phyloP scores from a whole-genome alignment of 1,284 basidiomycete genomes.

The Erythrobasidium hasegawianum region DNA sequence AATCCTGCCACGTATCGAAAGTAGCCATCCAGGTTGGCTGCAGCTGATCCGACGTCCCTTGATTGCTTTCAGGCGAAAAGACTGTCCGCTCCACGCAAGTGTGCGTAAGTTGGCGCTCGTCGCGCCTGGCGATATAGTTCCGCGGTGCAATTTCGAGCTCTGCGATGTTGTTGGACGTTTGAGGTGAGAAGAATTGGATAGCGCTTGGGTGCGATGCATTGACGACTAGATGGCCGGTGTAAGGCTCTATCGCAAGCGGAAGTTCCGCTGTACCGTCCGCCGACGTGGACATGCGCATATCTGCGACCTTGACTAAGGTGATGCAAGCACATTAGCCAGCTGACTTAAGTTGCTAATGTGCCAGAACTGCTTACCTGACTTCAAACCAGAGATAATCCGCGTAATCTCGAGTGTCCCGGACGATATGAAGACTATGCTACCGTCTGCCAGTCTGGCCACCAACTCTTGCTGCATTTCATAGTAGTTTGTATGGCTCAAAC shows the following conservation, averaged over 20 bases:
- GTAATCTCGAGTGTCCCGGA: conserved; percentile 67
- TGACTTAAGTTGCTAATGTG: not conserved
- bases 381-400: conserved; percentile 73
- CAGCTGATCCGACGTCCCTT: not conserved
- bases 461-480: conserved; percentile 69
- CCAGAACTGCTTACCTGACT: conserved; percentile 66
- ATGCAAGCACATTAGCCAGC: not conserved
- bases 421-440: conserved; percentile 72
- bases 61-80: conserved; percentile 54
- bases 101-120: conserved; percentile 73
- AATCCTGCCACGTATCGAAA: conserved; percentile 69
- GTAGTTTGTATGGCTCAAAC: conserved; percentile 53
- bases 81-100: conserved; percentile 69
- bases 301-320: not conserved
- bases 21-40: conserved; percentile 79
- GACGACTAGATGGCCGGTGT: conserved; percentile 72
- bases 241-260: conserved; percentile 68
- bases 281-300: conserved; percentile 34
- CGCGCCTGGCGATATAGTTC: conserved; percentile 79
- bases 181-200: conserved; percentile 81
- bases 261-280: conserved; percentile 38
- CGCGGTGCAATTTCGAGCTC: conserved; percentile 85
- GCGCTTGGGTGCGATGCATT: conserved; percentile 93
- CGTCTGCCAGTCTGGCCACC: conserved; percentile 76
- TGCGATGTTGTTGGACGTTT: conserved; percentile 65